Conservation (phyloP, 202 grass and related monocot species). For the Hordeum pubiflorum region DNA sequence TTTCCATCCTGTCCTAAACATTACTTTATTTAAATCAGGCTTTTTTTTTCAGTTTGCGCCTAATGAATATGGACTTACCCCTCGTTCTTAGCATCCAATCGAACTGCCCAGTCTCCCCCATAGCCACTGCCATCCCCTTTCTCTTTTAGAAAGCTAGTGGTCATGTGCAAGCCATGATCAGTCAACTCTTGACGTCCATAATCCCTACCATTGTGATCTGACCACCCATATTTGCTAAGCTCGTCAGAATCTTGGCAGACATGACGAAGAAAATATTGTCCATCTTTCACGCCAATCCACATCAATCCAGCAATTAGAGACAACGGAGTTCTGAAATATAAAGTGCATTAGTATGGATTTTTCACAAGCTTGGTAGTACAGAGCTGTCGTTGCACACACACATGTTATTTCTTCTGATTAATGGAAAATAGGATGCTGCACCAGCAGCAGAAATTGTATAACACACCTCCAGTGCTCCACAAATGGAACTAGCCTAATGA, state of each 20-base stretch:
- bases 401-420: conserved; percentile 14
- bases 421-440: neutral
- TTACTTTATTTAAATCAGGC: neutral
- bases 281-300: conserved; percentile 89
- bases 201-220: conserved; percentile 80
- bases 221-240: conserved; percentile 79
- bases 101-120: conserved; percentile 89
- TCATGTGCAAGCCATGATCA: conserved; percentile 66
- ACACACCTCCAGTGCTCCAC: neutral
- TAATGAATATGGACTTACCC: conserved; percentile 35
- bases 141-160: conserved; percentile 86
- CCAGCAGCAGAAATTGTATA: neutral
- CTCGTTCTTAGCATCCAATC: conserved; percentile 47
- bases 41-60: neutral
- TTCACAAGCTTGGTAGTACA: neutral
- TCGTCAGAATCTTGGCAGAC: conserved; percentile 96
- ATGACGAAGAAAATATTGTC: conserved; percentile 79
- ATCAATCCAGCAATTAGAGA: conserved; percentile 90
- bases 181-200: conserved; percentile 73
- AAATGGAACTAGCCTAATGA: neutral
- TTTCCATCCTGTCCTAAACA: neutral
- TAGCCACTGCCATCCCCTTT: conserved; percentile 74
- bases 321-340: conserved; percentile 59
- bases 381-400: neutral
- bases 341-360: conserved; percentile 23